Conservation (phyloP, 495 filamentous ascomycete genomes). For the Neurospora tetraspora region DNA sequence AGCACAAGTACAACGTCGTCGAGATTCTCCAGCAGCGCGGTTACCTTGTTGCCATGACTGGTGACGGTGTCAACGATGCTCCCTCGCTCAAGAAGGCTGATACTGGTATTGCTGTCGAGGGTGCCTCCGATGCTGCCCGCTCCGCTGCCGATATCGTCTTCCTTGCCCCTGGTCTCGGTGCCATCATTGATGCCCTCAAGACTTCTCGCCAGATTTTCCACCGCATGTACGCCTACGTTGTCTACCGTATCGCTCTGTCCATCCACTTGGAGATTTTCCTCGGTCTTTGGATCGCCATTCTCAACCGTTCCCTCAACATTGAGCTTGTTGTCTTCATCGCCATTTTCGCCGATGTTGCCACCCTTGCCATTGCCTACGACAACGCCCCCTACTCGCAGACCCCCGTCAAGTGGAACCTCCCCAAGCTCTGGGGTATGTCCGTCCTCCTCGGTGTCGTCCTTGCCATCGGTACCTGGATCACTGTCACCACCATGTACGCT, state of each 20-base stretch:
- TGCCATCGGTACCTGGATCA: conserved; percentile 75
- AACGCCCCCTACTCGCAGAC: conserved; percentile 78
- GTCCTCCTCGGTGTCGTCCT: conserved; percentile 72
- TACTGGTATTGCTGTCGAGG: conserved; percentile 88
- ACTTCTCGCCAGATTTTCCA: conserved; percentile 94
- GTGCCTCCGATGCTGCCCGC: conserved; percentile 84
- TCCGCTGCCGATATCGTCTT: conserved; percentile 93
- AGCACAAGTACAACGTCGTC: conserved; percentile 97
- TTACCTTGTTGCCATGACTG: conserved; percentile 95
- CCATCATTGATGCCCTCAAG: conserved; percentile 89
- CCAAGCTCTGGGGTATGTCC: conserved; percentile 87
- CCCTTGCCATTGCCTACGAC: conserved; percentile 87
- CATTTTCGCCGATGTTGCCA: conserved; percentile 91
- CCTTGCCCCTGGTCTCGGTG: conserved; percentile 79
- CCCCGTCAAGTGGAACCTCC: conserved; percentile 90
- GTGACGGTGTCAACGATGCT: conserved; percentile 96
- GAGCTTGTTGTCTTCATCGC: conserved; percentile 86
- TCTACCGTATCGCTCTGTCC: conserved; percentile 90
- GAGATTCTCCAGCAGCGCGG: conserved; percentile 95
- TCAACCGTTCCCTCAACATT: conserved; percentile 75
- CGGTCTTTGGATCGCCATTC: conserved; percentile 79
- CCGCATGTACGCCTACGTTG: conserved; percentile 93
- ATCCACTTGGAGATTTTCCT: conserved; percentile 85
- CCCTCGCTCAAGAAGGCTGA: conserved; percentile 95
- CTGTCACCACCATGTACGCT: conserved; percentile 66